These are phyloP conservation scores for Quercus lobata DNA, from an alignment of 331 rosid genomes.

Conservation along the genomic window DNA sequence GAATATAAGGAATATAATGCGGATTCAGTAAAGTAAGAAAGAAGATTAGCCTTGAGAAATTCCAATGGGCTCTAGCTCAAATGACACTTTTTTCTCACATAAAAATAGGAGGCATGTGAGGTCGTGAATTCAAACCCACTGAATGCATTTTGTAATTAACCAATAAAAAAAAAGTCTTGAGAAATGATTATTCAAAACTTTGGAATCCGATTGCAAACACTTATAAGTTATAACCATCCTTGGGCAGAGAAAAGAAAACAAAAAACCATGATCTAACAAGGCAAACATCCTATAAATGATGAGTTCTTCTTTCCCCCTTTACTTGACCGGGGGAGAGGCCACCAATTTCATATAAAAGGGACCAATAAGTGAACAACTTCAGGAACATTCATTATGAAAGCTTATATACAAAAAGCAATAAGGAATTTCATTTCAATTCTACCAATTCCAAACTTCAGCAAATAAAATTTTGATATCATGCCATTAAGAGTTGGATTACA, in stretches of 20 bases:
- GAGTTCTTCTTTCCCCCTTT: too few relatives aligned
- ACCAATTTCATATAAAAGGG: background rate
- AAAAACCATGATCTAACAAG: background rate
- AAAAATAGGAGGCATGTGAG: too few relatives aligned
- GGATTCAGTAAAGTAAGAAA: background rate
- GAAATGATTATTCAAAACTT: background rate
- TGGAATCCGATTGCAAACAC: background rate
- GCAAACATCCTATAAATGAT: background rate
- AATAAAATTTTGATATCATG: background rate
- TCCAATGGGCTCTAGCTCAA: too few relatives aligned
- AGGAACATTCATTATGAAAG: background rate
- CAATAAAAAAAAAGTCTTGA: too few relatives aligned
- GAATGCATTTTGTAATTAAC: too few relatives aligned
- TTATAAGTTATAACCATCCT: background rate
- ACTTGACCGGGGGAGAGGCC: background rate
- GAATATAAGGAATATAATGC: background rate
- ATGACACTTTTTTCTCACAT: too few relatives aligned
- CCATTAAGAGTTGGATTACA: background rate
- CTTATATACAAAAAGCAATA: background rate
- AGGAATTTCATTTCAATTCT: background rate
- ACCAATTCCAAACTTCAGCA: background rate
- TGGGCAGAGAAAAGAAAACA: background rate
- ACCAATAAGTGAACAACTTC: background rate
- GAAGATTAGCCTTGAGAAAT: background rate
- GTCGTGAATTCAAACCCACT: too few relatives aligned